Evolutionary conservation across 805 yeast species (phyloP), one percentile per base, ranked within the genome.

Genomic region (Candida suzukii): DNA sequence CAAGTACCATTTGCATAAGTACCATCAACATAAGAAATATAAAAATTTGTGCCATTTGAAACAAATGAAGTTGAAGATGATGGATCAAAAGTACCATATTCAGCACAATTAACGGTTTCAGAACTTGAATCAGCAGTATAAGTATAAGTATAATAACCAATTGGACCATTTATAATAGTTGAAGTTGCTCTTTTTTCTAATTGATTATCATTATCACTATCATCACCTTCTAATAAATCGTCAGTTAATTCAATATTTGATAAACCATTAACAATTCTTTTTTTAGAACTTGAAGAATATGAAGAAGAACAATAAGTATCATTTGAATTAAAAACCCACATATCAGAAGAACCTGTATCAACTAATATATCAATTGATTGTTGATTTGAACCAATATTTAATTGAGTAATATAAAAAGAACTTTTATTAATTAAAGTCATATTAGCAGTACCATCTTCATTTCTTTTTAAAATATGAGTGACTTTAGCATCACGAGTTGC

Each of bases 311-410:
- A 73, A 42, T 66, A 71, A 2, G 80, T 71, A 50, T 76, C 78
- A 33, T 61, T 51, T 2, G 71, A 55, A 22, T 69, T 64, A 44
- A 74, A 67, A 19, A 82, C 75, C 86, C 87, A 82, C 19, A 84
- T 60, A 56, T 83, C 91, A 0, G 85, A 72, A 0, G 88, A 81
- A 2, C 91, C 93, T 1, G 90, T 83, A 52, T 83, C 93, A n/a
- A 83, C 55, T 30, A 80, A 56, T 10, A 82, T 76, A 10, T 65
- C 66, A 6, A 82, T 64, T n/a, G 63, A 57, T 50, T 81, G 82
- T 1, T 66, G 53, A 1, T 80, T 72, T 0, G 85, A 73, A 4
- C 93, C 91, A 18, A 83, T 54, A 20, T 57, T 50, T 26, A 76
- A 44, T 5, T 60, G 61, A 2, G 70, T 73, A 17, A 73, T 59